phyloP scores from a whole-genome alignment of 177 flowering plant genomes.

The Vitis hybrid region DNA sequence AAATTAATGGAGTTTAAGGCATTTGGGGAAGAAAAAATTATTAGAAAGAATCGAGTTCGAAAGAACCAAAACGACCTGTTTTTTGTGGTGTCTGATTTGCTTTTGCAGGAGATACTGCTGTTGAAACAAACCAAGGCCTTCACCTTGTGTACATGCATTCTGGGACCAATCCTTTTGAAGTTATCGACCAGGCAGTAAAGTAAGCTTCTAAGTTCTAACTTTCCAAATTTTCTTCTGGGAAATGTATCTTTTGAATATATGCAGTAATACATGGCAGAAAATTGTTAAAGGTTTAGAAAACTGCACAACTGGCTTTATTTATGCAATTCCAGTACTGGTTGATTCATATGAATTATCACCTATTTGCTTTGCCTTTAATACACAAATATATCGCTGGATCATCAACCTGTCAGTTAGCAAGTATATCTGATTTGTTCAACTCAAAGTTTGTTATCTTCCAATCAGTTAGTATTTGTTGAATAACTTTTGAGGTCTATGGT shows the following conservation, averaged over 20 bases:
- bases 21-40: slow-evolving; percentile 14
- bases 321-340: too few relatives aligned
- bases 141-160: slow-evolving; percentile 77
- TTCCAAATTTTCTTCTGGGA: not conserved
- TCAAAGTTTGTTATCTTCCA: too few relatives aligned
- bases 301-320: not conserved
- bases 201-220: slow-evolving; percentile 24
- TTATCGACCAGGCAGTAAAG: slow-evolving; percentile 83
- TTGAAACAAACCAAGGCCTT: slow-evolving; percentile 62
- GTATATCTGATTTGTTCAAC: too few relatives aligned
- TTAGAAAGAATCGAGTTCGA: slow-evolving; percentile 19
- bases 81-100: slow-evolving; percentile 25
- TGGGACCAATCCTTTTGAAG: slow-evolving; percentile 87
- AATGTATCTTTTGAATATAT: not conserved
- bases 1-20: slow-evolving; percentile 27
- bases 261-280: not conserved
- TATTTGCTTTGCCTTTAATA: too few relatives aligned
- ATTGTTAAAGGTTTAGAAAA: not conserved
- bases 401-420: too few relatives aligned
- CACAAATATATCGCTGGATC: too few relatives aligned
- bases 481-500: not conserved
- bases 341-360: too few relatives aligned
- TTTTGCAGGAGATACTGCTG: slow-evolving; percentile 74
- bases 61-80: slow-evolving; percentile 33
- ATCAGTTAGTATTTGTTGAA: too few relatives aligned